Evolutionary conservation across 148 eudicot genomes (phyloP), one percentile per base, ranked within the genome.

Genomic region (Cornus florida): DNA sequence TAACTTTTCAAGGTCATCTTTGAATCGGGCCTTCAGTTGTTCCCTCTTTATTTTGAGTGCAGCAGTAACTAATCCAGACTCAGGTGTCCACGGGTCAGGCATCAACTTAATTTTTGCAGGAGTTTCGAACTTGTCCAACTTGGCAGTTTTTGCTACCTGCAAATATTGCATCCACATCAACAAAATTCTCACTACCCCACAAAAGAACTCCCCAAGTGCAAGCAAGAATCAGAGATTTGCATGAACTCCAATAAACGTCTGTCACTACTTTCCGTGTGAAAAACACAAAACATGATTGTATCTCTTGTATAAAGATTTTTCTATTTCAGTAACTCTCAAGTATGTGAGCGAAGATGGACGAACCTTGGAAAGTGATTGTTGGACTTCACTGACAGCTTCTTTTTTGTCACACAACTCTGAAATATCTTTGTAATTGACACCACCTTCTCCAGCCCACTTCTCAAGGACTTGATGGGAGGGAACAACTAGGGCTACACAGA

Each of bases 11-110:
- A 95, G 91, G 66, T 88, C 99, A 80, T 87, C 87, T 74, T 95
- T 95, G 81, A 88, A 95, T 86, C 84, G 89, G 79, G 87, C 50
- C 86, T 95, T 95, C 85, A 95, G 28, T 79, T 81, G 94, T 84
- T 95, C 99, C 92, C 99, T 90, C 89, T 95, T 95, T 62, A 95
- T 43, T 75, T 95, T 95, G 11, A 95, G 89, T 56, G 99, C 99
- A 66, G 94, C 97, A 20, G 99, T 95, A 60, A 95, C 99, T 78
- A 95, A 77, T 78, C 99, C 99, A 0, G 97, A 90, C 75, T 95
- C 97, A 6, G 97, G 97, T 38, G 99, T 95, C 99, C 98, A 95
- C 4, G 96, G 90, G 8, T 95, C 97, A 1, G 92, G 89, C 77
- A 93, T 2, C 82, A 95, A 75, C 84, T 87, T 86, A 35, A 95